Evolutionary conservation across 2,329 filamentous ascomycete genomes (phyloP).

Genomic region (Hypoxylon sp.): DNA sequence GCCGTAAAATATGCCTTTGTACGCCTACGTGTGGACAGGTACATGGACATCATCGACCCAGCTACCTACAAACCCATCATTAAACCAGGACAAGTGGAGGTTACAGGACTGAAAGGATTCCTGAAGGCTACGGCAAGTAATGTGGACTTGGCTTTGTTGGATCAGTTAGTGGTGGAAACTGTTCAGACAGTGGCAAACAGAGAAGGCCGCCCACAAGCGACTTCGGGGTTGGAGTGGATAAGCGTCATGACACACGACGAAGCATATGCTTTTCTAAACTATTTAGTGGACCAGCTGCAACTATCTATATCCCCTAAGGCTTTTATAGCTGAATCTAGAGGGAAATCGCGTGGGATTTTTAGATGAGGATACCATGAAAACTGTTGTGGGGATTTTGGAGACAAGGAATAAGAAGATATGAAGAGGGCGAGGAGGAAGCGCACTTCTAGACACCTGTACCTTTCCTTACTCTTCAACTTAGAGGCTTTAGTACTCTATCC

Average conservation of each 20-base stretch:
- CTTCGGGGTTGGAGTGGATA: not conserved
- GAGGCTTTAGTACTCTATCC: too few relatives aligned
- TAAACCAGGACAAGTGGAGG: not conserved
- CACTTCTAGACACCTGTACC: too few relatives aligned
- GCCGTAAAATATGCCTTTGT: conserved; percentile 17
- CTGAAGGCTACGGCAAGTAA: not conserved
- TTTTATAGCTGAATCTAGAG: not conserved
- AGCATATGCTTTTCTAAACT: not conserved
- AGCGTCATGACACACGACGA: not conserved
- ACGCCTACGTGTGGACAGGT: not conserved
- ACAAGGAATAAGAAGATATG: not conserved
- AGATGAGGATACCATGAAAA: not conserved
- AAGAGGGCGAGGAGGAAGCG: not conserved
- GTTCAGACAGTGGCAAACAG: not conserved
- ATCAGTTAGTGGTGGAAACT: conserved; percentile 1
- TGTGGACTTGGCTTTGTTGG: conserved; percentile 1
- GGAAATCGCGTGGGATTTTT: not conserved
- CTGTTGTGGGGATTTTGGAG: not conserved
- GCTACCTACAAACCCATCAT: not conserved
- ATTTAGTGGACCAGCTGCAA: not conserved
- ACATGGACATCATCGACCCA: not conserved
- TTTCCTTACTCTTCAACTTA: too few relatives aligned
- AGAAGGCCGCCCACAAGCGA: not conserved
- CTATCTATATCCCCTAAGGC: not conserved
- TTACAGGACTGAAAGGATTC: conserved; percentile 7